Evolutionary conservation across 1,284 basidiomycete species (phyloP).

Genomic region (Flammula alnicola): DNA sequence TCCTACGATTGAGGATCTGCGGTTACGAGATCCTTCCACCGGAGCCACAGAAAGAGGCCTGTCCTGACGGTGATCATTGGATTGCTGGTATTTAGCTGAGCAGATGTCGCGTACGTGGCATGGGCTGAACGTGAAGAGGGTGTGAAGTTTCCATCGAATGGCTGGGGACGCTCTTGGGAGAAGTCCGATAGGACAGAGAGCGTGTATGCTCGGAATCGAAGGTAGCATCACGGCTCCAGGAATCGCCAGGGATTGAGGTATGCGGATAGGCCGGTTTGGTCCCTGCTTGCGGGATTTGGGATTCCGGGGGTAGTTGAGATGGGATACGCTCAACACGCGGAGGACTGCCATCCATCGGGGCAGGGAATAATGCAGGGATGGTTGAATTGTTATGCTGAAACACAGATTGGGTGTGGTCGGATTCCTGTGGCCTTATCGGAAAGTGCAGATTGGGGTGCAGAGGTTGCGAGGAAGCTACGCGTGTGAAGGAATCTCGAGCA

Average conservation of each 20-base stretch:
- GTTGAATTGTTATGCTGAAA: slow-evolving; percentile 3
- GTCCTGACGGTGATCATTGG: slow-evolving; percentile 9
- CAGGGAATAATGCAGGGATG: slow-evolving; percentile 5
- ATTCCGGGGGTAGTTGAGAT: slow-evolving; percentile 20
- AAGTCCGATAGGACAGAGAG: slow-evolving; percentile 2
- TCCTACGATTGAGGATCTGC: slow-evolving; percentile 21
- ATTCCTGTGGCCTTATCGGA: slow-evolving; percentile 14
- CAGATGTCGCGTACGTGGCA: slow-evolving; percentile 14
- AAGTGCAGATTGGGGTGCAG: slow-evolving; percentile 25
- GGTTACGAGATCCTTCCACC: slow-evolving; percentile 10
- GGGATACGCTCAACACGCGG: slow-evolving; percentile 29
- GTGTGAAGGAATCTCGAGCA: slow-evolving; percentile 8
- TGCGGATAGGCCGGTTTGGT: slow-evolving; percentile 9
- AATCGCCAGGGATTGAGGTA: not conserved
- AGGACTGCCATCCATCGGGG: slow-evolving; percentile 21
- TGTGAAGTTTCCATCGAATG: slow-evolving; percentile 5
- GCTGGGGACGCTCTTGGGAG: slow-evolving; percentile 11
- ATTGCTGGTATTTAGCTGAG: slow-evolving; percentile 7
- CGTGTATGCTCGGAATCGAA: slow-evolving; percentile 14
- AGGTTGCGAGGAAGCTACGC: slow-evolving; percentile 20
- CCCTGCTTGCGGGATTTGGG: slow-evolving; percentile 6
- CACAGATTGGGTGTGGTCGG: slow-evolving; percentile 6
- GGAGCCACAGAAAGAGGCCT: slow-evolving; percentile 1
- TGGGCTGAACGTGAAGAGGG: slow-evolving; percentile 11
- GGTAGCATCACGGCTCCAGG: slow-evolving; percentile 16